phyloP scores from a whole-genome alignment of 306 rosid species.

The Alnus glutinosa region DNA sequence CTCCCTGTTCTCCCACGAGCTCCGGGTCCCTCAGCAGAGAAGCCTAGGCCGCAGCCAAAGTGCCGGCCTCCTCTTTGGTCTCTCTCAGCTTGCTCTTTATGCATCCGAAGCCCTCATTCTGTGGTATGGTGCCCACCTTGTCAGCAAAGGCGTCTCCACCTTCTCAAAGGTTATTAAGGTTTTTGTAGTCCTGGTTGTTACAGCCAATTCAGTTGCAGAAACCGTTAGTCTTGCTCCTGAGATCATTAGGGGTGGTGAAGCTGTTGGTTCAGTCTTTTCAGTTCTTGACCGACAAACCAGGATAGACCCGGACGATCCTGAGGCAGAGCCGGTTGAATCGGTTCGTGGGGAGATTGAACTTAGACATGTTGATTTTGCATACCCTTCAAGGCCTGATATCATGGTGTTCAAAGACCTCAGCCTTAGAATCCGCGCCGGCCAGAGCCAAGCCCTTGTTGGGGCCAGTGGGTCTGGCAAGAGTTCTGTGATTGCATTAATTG shows the following conservation, averaged over 20 bases:
- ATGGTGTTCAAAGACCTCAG: conserved; percentile 87
- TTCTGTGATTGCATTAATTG: conserved; percentile 82
- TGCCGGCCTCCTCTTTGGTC: conserved; percentile 73
- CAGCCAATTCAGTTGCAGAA: conserved; percentile 98
- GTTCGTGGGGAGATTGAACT: conserved; percentile 93
- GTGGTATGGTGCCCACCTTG: conserved; percentile 95
- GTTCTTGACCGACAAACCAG: conserved; percentile 75
- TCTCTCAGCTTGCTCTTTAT: conserved; percentile 88
- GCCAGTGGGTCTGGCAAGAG: conserved; percentile 99
- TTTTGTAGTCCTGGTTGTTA: conserved; percentile 85
- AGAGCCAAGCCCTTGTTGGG: conserved; percentile 96
- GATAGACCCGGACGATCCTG: conserved; percentile 91
- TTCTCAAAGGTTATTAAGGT: conserved; percentile 94
- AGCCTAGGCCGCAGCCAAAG: conserved; percentile 90
- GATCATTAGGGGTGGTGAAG: conserved; percentile 91
- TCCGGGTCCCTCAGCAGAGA: conserved; percentile 62
- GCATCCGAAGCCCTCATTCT: conserved; percentile 90
- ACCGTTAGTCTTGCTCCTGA: conserved; percentile 99
- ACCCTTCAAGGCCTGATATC: conserved; percentile 85
- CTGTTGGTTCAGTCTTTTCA: conserved; percentile 91
- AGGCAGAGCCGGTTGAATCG: conserved; percentile 69
- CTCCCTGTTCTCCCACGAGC: conserved; percentile 72
- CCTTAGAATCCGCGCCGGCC: conserved; percentile 84
- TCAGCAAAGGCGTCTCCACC: conserved; percentile 74
- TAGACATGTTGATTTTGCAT: conserved; percentile 89